Base-by-base conservation (phyloP, 768 basidiomycete species). In the Leucocoprinus leucothites region DNA sequence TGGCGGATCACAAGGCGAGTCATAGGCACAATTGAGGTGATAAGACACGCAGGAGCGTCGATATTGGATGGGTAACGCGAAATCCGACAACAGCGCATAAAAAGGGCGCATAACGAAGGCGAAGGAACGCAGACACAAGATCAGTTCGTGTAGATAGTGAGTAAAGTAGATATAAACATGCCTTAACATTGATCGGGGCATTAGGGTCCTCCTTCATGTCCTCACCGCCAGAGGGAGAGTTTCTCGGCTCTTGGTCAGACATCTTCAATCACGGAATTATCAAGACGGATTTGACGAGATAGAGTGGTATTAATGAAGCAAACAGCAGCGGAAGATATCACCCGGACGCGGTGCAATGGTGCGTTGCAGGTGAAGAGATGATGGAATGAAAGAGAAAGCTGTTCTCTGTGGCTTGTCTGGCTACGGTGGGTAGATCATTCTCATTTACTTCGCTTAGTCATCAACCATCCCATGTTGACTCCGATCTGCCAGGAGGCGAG, bases 111-210 rank as follows among this genome's bases (percentile, higher is more conserved):
- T 5, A 40, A 31, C 31, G 31, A 31, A 31, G 31, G 31, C 31
- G 31, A 31, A 31, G 7, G 1, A 34, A 21, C 31, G 31, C 3
- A 3, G 18, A n/a, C 18, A 9, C 3, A 6, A n/a, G n/a, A 48
- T 48, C 16, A 46, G 45, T n/a, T 46, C 21, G 25, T 11, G 14
- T 46, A n/a, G 9, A 6, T 16, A 28, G 24, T 3, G 8, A 19
- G 8, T 3, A 18, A 31, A n/a, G 24, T 11, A n/a, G 7, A n/a
- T 13, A 38, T 13, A 11, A 36, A 22, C 61, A 49, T 52, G 89
- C 89, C 81, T 88, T 91, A 69, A 91, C 82, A 65, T 89, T 91
- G 66, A 91, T 91, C 31, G 89, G 80, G 13, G 79, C 72, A 60
- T 82, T 82, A 8, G 77, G 68, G 59, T 84, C 82, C 67, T 82